Evolutionary conservation across 805 yeast genomes (phyloP).

Genomic region (Limtongia smithiae): DNA sequence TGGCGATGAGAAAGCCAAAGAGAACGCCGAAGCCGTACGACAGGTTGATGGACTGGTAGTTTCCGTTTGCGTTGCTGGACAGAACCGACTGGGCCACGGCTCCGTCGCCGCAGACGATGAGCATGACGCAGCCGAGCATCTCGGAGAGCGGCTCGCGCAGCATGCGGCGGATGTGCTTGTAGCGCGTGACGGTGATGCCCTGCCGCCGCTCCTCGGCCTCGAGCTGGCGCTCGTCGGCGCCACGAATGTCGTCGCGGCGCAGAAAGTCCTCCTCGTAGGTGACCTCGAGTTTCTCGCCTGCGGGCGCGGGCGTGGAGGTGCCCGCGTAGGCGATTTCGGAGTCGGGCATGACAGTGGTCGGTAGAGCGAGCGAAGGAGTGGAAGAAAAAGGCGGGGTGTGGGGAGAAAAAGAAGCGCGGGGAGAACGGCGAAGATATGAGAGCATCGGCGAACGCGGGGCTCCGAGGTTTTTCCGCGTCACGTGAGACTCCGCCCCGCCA

Average conservation of each 20-base stretch:
- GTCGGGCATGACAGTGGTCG: no score
- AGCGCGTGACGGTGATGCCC: not conserved
- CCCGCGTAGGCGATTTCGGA: no score
- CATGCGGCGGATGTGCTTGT: conserved; percentile 29
- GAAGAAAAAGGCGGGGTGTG: no score
- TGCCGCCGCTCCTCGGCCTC: conserved; percentile 10
- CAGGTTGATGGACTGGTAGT: conserved; percentile 43
- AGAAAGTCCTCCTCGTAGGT: conserved; percentile 10
- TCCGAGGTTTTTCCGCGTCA: no score
- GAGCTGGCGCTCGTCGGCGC: conserved; percentile 9
- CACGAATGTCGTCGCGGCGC: conserved; percentile 19
- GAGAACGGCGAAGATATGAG: not conserved
- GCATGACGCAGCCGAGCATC: conserved; percentile 48
- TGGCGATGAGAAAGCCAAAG: conserved; percentile 47
- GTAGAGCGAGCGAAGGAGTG: no score
- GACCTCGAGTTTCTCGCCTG: no score
- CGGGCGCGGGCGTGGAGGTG: no score
- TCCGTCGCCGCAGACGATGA: conserved; percentile 49
- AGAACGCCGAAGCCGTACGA: conserved; percentile 57
- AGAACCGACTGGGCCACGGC: conserved; percentile 46
- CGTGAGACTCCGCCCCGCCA: no score
- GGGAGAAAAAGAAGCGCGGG: no score
- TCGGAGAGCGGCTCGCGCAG: conserved; percentile 51
- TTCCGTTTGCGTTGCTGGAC: conserved; percentile 43
- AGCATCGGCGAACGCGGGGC: no score